Base-by-base conservation (phyloP, 2,329 filamentous ascomycete genomes). In the Tolypocladium pustulatum region DNA sequence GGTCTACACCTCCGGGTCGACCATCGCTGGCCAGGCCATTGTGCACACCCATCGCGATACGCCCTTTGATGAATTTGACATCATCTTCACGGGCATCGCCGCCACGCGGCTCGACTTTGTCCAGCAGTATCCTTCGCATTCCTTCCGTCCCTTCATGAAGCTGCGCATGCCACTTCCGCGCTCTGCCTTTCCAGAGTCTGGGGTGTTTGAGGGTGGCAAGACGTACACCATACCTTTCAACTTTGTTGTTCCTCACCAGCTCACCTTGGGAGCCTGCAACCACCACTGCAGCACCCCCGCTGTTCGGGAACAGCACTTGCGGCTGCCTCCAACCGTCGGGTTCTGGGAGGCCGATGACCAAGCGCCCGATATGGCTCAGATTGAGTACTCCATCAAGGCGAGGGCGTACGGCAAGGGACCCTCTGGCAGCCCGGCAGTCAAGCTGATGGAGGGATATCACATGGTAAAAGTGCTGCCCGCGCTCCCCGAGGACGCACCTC, bases 231-330 rank as follows among this genome's bases (percentile, higher is more conserved):
- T 85, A 30, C 81, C 81, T n/a, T 82, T 85, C 72, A 71, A 81
- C 71, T 85, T 85, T 62, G 77, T 84, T 59, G 76, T 85, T 20
- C 82, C 82, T n/a, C 73, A 75, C 62, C 77, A 83, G 57, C 77
- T 85, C 60, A 84, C 81, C 22, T 72, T 84, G 55, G 76, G 76
- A 60, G 80, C 81, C 22, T 85, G 82, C 73, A 78, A 72, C 64
- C 81, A 84, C 71, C 64, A 68, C 34, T 74, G 76, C 57, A 70
- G 73, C 46, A 73, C 73, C 46, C 70, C 73, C n/a, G 71, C 71
- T 54, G 72, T 84, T 36, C 74, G 75, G 57, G 79, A 81, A 38
- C 73, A 79, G 54, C 82, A 85, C 69, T 69, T 81, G 43, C 74
- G 76, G 15, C 72, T 83, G 27, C 82, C 81, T 1, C 81, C 82